Percentiles rank a stretch among this genome's conserved stretches.
Conservation (phyloP, 163 green algal genomes). For the Scenedesmus sp. region DNA sequence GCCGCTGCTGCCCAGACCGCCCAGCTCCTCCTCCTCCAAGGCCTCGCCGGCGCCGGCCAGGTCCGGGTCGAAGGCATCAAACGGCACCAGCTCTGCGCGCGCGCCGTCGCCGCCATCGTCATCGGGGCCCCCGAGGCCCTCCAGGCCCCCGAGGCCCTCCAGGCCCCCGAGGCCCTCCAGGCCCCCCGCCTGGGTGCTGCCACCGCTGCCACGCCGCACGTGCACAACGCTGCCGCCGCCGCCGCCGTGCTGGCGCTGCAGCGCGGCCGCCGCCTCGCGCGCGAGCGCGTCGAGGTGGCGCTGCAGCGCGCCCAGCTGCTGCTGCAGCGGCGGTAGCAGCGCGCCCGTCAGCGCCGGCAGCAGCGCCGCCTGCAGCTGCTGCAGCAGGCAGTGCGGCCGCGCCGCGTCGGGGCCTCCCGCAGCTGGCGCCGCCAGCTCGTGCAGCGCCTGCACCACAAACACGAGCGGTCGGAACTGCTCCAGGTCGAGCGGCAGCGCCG, state of each 20-base stretch:
- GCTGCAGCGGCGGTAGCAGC: constrained; percentile 32
- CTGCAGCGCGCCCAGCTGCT: constrained; percentile 23
- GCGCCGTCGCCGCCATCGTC: not conserved
- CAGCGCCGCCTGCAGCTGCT: constrained; percentile 3
- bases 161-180: not conserved
- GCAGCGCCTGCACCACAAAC: constrained; percentile 39
- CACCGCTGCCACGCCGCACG: not conserved
- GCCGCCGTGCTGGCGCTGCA: constrained; percentile 5
- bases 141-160: not conserved
- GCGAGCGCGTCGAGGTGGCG: constrained; percentile 27
- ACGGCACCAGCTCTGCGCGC: constrained; percentile 42
- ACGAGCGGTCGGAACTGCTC: constrained; percentile 33
- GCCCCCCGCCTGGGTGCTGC: not conserved
- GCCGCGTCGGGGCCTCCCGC: not conserved
- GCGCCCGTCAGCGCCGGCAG: not conserved
- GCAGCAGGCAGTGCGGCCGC: not conserved
- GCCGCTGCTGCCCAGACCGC: too few species aligned
- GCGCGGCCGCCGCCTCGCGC: not conserved
- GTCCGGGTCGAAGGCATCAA: constrained; percentile 49
- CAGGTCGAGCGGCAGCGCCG: constrained; percentile 43
- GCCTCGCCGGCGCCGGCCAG: constrained; percentile 41
- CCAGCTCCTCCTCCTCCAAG: constrained; percentile 12
- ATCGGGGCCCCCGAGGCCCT: not conserved
- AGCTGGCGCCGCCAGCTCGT: constrained; percentile 20
- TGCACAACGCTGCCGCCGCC: not conserved